Conservation (phyloP, 768 basidiomycete genomes). For the Pleurotus ostreatus region DNA sequence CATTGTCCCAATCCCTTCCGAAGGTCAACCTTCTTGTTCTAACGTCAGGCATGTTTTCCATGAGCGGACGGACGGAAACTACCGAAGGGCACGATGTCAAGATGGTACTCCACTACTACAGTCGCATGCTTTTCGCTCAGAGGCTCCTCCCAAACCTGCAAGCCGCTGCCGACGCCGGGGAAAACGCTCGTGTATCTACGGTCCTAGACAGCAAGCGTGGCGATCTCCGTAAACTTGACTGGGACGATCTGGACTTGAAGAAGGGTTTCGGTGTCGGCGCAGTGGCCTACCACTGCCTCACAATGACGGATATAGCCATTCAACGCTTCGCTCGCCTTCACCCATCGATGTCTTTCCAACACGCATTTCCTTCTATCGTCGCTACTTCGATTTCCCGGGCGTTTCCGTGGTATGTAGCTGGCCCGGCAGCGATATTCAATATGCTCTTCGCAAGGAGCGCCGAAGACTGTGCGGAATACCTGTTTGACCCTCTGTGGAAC, state of each 20-base stretch:
- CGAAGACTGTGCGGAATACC: conserved; percentile 29
- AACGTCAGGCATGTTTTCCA: conserved; percentile 36
- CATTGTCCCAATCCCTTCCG: conserved; percentile 15
- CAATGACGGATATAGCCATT: conserved; percentile 52
- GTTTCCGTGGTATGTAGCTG: conserved; percentile 23
- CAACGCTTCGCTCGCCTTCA: conserved; percentile 30
- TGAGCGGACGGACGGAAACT: conserved; percentile 36
- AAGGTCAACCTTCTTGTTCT: conserved; percentile 53
- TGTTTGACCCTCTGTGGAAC: conserved; percentile 27
- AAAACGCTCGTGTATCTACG: conserved; percentile 47
- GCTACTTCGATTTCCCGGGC: conserved; percentile 20
- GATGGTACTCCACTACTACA: conserved; percentile 46
- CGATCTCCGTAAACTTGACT: conserved; percentile 25
- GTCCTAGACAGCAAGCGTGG: conserved; percentile 33
- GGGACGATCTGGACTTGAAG: conserved; percentile 49
- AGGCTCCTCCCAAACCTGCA: conserved; percentile 41
- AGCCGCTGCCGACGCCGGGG: conserved; percentile 32
- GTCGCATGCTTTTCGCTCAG: conserved; percentile 45
- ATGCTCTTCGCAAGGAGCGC: conserved; percentile 20
- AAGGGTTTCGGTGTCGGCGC: conserved; percentile 33
- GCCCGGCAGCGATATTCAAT: conserved; percentile 15
- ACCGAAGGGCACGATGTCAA: conserved; percentile 41
- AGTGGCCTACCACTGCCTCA: conserved; percentile 29
- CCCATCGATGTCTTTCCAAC: conserved; percentile 31
- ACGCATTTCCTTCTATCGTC: conserved; percentile 28